A percentile compares a stretch with the other conserved stretches of the same genome.
Conservation (phyloP, 495 filamentous ascomycete genomes). For the Penicillium nucicola region DNA sequence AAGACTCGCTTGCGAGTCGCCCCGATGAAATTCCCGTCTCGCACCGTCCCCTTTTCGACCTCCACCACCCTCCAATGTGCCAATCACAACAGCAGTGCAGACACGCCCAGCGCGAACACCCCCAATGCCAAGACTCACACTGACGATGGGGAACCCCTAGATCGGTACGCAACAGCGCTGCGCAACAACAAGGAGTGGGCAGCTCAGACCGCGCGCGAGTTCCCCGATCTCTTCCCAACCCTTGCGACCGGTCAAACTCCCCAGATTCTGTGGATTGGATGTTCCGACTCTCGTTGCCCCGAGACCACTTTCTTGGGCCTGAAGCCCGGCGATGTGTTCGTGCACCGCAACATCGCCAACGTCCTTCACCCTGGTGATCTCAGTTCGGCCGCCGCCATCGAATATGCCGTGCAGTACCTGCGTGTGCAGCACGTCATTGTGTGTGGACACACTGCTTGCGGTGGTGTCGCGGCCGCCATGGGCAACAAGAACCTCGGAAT, state of each 20-base stretch:
- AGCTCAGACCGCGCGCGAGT: slow-evolving; percentile 56
- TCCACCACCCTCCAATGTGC: slow-evolving; percentile 19
- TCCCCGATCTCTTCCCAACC: slow-evolving; percentile 71
- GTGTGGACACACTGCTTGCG: slow-evolving; percentile 80
- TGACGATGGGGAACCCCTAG: slow-evolving; percentile 18
- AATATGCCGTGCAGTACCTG: slow-evolving; percentile 72
- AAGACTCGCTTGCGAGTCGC: neutral
- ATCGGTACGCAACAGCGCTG: slow-evolving; percentile 32
- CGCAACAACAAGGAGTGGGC: slow-evolving; percentile 68
- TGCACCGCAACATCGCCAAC: slow-evolving; percentile 95
- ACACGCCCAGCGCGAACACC: neutral
- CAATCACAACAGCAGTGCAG: slow-evolving; percentile 1
- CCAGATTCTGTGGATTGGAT: slow-evolving; percentile 86
- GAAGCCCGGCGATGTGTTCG: slow-evolving; percentile 85
- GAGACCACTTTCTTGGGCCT: slow-evolving; percentile 81
- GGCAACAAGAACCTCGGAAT: slow-evolving; percentile 66
- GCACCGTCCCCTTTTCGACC: slow-evolving; percentile 18
- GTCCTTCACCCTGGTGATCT: slow-evolving; percentile 75
- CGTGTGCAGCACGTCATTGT: slow-evolving; percentile 81
- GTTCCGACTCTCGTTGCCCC: slow-evolving; percentile 84
- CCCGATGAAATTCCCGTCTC: neutral
- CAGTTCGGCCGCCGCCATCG: slow-evolving; percentile 72
- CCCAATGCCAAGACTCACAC: slow-evolving; percentile 15
- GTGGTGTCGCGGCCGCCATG: slow-evolving; percentile 70
- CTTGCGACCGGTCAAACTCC: slow-evolving; percentile 69